These are phyloP conservation scores for Talaromyces sp. DNA, from an alignment of 2,329 filamentous ascomycete genomes.

Conservation along the genomic window DNA sequence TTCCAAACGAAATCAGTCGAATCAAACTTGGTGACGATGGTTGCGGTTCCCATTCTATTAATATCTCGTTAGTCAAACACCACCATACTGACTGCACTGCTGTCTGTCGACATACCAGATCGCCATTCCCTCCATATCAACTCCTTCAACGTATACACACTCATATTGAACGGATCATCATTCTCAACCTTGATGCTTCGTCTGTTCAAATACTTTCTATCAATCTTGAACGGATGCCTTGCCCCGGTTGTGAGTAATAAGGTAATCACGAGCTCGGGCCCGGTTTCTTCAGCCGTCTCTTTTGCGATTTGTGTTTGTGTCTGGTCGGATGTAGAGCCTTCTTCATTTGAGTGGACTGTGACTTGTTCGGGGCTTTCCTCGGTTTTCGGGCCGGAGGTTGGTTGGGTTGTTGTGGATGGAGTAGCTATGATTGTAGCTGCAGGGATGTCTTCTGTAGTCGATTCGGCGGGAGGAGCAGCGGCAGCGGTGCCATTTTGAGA, in stretches of 20 bases:
- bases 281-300: constrained; percentile 38
- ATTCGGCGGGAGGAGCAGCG: not conserved
- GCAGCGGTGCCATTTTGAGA: not conserved
- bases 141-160: constrained; percentile 90
- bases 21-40: constrained; percentile 86
- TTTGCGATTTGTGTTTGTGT: constrained; percentile 7
- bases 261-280: constrained; percentile 58
- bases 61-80: not conserved
- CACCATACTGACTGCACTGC: not conserved
- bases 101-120: constrained; percentile 50
- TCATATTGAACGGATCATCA: constrained; percentile 81
- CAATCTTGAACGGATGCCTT: constrained; percentile 84
- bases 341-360: not conserved
- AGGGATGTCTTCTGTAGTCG: not conserved
- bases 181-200: constrained; percentile 74
- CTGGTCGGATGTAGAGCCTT: constrained; percentile 5
- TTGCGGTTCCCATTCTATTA: constrained; percentile 76
- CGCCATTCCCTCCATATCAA: constrained; percentile 91
- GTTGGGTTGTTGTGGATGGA: not conserved
- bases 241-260: constrained; percentile 77
- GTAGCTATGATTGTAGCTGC: not conserved
- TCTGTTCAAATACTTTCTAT: constrained; percentile 78
- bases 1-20: constrained; percentile 85
- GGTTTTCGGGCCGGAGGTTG: not conserved
- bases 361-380: not conserved